Conservation (phyloP, 2,329 filamentous ascomycete genomes). For the Paraphaeosphaeria minitans region DNA sequence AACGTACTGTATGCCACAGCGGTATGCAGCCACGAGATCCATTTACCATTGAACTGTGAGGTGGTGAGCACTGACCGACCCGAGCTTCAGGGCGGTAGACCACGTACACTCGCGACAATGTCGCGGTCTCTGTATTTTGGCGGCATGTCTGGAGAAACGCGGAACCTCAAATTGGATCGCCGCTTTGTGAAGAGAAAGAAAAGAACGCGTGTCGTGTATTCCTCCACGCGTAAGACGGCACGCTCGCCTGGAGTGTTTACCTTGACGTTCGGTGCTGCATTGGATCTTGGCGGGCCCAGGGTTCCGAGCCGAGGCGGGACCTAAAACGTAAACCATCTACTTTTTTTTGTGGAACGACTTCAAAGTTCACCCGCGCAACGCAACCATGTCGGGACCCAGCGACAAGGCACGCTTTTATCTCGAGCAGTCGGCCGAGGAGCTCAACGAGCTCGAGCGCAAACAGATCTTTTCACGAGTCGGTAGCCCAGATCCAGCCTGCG, state of each 20-base stretch:
- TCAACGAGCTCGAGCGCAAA: conserved; percentile 90
- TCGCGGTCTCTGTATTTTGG: conserved; percentile 67
- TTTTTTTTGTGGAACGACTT: conserved; percentile 22
- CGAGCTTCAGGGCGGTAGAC: conserved; percentile 1
- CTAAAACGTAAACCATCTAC: too few species aligned
- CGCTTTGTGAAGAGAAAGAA: conserved; percentile 25
- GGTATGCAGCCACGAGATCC: conserved; percentile 90
- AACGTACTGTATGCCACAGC: conserved; percentile 73
- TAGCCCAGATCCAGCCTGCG: not conserved
- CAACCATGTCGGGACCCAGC: conserved; percentile 75
- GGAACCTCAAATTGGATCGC: conserved; percentile 13
- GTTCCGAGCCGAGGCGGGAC: conserved; percentile 16
- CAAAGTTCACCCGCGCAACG: conserved; percentile 20
- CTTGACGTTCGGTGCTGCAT: conserved; percentile 15
- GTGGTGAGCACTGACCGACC: conserved; percentile 33
- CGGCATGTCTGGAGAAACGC: conserved; percentile 53
- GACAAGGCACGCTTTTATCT: conserved; percentile 96
- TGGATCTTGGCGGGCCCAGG: conserved; percentile 16
- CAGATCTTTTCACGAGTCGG: conserved; percentile 81
- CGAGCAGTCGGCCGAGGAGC: conserved; percentile 87
- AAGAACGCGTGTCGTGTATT: conserved; percentile 38
- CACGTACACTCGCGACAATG: conserved; percentile 61
- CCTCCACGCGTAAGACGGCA: conserved; percentile 18
- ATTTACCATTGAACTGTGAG: conserved; percentile 76
- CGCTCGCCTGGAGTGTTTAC: conserved; percentile 39